Base-by-base conservation (phyloP, 2,329 filamentous ascomycete species). In the Pseudofabraea citricarpa region DNA sequence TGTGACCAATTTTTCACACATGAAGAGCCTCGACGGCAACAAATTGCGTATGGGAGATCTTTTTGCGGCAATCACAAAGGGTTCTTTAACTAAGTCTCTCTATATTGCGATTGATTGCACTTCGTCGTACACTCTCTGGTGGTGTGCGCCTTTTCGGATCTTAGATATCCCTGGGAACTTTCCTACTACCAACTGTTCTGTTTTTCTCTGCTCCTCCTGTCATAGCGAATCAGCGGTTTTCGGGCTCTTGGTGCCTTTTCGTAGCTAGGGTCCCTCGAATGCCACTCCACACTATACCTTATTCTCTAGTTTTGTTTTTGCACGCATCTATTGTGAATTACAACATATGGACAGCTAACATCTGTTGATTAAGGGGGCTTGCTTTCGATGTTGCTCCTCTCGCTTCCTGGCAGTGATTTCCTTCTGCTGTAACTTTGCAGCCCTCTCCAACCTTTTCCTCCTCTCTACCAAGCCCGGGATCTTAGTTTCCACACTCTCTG, bases 121-220 rank as follows among this genome's bases (percentile, higher is more conserved):
- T 33, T 46, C 31, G 31, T 9, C 48, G 48, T 52, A 46, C 42
- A 40, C 44, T 53, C 48, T 21, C 22, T 48, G 50, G 47, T 47
- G 51, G 56, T 42, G 38, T 57, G 52, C 47, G 13, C 15, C 21
- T 19, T 54, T 56, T 50, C 43, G 48, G 48, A 46, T 51, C 43
- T 31, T 57, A 59, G 57, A 58, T 59, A 58, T 59, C 54, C 56
- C 44, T 47, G 49, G 53, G 53, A 54, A 55, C 51, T 49, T 52
- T 50, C 48, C 49, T 55, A 45, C 47, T 47, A 43, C 36, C 45
- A 20, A 37, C 35, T 37, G 21, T 15, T 59, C 10, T 31, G 27
- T 31, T 31, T 12, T 9, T 31, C 13, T 31, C 13, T 12, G 27
- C 26, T 31, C 16, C 27, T 31, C 27, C 27, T 57, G 51, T 58